These are phyloP conservation scores for Xerocomellus chrysenteron DNA, from an alignment of 768 basidiomycete genomes.

Conservation along the genomic window DNA sequence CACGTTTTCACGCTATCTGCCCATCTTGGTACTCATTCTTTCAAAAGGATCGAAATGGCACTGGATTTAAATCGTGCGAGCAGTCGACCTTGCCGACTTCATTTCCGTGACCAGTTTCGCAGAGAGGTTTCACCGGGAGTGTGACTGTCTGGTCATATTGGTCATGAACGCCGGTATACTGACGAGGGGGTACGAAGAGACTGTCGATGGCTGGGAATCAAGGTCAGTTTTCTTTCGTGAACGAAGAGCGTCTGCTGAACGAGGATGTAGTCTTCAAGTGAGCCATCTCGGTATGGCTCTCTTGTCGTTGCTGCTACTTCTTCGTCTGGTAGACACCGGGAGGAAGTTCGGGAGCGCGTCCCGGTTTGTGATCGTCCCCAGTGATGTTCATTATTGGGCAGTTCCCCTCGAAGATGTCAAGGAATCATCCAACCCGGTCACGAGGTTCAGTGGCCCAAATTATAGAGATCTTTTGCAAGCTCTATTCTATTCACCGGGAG, in stretches of 20 bases:
- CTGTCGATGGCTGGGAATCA: slow-evolving; percentile 47
- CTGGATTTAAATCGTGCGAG: slow-evolving; percentile 29
- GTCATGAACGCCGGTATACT: slow-evolving; percentile 43
- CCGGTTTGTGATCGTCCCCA: slow-evolving; percentile 34
- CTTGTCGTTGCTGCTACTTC: slow-evolving; percentile 34
- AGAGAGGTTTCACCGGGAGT: slow-evolving; percentile 6
- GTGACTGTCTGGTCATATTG: slow-evolving; percentile 30
- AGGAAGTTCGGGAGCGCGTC: slow-evolving; percentile 20
- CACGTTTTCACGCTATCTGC: not conserved
- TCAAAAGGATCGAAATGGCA: slow-evolving; percentile 23
- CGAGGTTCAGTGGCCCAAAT: slow-evolving; percentile 23
- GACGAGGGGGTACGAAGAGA: slow-evolving; percentile 16
- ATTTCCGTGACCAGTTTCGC: slow-evolving; percentile 12
- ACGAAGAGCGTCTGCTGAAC: not conserved
- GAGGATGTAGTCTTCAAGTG: slow-evolving; percentile 31
- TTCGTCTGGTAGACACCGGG: slow-evolving; percentile 28
- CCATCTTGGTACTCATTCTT: not conserved
- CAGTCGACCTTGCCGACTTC: slow-evolving; percentile 18
- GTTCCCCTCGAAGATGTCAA: slow-evolving; percentile 21
- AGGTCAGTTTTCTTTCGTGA: slow-evolving; percentile 27
- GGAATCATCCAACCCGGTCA: slow-evolving; percentile 20
- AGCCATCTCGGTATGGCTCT: slow-evolving; percentile 36
- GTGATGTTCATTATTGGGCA: slow-evolving; percentile 25
- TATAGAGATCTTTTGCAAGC: slow-evolving; percentile 21
- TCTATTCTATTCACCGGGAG: not conserved